Conservation (phyloP, 805 yeast genomes). For the Hermanozyma aechmeae region DNA sequence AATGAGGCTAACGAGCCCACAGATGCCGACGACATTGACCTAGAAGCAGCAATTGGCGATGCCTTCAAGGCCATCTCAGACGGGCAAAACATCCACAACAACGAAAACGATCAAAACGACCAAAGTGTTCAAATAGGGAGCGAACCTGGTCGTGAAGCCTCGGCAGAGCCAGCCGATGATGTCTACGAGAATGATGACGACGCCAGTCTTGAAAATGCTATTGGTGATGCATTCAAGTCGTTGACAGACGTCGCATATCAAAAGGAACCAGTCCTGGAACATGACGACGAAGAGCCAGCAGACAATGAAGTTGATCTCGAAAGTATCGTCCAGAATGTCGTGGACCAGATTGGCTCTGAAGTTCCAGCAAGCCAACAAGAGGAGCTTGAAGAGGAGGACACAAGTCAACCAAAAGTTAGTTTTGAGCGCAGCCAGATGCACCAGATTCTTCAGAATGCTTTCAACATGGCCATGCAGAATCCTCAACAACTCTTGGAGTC, state of each 20-base stretch:
- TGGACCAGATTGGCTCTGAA: conserved; percentile 10
- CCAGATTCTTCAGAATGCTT: conserved; percentile 68
- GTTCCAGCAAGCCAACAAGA: conserved; percentile 2
- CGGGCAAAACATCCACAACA: conserved; percentile 1
- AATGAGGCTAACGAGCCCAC: conserved; percentile 3
- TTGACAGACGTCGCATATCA: not conserved
- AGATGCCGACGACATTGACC: conserved; percentile 6
- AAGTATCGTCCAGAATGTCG: conserved; percentile 17
- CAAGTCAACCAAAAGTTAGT: too few relatives aligned
- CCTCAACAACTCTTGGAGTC: conserved; percentile 38
- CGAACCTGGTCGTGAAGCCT: not conserved
- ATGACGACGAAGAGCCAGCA: conserved; percentile 1
- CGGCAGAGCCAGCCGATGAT: not conserved
- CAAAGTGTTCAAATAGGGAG: conserved; percentile 1
- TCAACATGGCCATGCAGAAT: conserved; percentile 66
- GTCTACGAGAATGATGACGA: conserved; percentile 5
- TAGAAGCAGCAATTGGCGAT: conserved; percentile 11
- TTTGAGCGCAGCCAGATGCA: conserved; percentile 52
- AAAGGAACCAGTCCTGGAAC: conserved; percentile 1
- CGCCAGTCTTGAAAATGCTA: conserved; percentile 11
- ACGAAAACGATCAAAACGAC: conserved; percentile 5
- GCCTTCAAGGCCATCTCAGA: conserved; percentile 1
- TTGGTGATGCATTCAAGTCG: conserved; percentile 12
- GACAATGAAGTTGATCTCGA: not conserved
- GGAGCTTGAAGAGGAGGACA: conserved; percentile 25